Evolutionary conservation across 1,139 yeast species (phyloP).

Genomic region (Lodderomyces pseudojiufengensis): DNA sequence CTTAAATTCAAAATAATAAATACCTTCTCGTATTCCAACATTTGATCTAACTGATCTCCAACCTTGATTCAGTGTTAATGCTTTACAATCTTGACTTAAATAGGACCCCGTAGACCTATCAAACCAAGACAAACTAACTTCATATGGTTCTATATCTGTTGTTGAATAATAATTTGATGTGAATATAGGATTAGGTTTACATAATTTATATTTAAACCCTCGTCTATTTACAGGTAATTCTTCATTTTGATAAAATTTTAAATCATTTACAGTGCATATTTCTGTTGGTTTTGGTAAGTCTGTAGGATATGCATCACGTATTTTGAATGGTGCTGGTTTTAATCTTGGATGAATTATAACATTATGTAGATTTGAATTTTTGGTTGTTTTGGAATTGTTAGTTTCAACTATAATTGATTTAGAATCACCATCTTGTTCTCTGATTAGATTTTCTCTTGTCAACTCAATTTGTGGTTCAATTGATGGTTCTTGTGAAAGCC

Average conservation of each 20-base stretch:
- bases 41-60: constrained; percentile 81
- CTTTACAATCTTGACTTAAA: constrained; percentile 38
- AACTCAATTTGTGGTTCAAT: constrained; percentile 25
- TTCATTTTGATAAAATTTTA: constrained; percentile 49
- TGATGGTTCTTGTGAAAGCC: constrained; percentile 16
- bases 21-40: constrained; percentile 74
- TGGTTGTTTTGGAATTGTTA: constrained; percentile 20
- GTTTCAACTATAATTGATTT: constrained; percentile 5
- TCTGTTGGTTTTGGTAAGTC: constrained; percentile 11
- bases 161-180: constrained; percentile 63
- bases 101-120: constrained; percentile 67
- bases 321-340: constrained; percentile 43
- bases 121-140: constrained; percentile 61
- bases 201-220: constrained; percentile 78
- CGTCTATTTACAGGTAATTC: constrained; percentile 78
- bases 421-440: constrained; percentile 16
- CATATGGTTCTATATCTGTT: constrained; percentile 69
- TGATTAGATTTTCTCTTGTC: constrained; percentile 5
- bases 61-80: constrained; percentile 60
- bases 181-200: constrained; percentile 67
- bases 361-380: constrained; percentile 22
- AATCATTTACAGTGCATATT: constrained; percentile 12
- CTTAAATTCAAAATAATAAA: constrained; percentile 72
- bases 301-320: constrained; percentile 24
- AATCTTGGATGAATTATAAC: constrained; percentile 42